Evolutionary conservation across 345 rosid genomes (phyloP).

Genomic region (Schrenkiella parvula): DNA sequence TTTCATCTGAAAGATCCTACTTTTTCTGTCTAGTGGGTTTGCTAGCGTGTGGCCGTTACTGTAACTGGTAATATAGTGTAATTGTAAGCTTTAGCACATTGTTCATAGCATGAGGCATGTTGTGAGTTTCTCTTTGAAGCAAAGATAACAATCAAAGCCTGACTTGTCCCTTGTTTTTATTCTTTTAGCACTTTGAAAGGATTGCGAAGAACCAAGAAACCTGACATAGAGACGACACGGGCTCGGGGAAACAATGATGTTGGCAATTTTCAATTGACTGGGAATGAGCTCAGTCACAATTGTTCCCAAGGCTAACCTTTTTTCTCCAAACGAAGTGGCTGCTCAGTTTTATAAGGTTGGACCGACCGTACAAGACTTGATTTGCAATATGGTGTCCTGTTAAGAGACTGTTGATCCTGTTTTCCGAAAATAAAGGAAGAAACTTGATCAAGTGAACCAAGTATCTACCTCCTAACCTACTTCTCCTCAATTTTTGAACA

Average conservation of each 20-base stretch:
- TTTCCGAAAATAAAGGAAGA: slow-evolving; percentile 1
- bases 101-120: not conserved
- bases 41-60: not conserved
- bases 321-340: not conserved
- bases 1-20: not conserved
- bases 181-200: not conserved
- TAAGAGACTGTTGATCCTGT: not conserved
- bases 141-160: not conserved
- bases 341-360: not conserved
- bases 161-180: not conserved
- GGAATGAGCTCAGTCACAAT: not conserved
- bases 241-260: not conserved
- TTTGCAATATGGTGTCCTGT: not conserved
- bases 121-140: not conserved
- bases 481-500: not conserved
- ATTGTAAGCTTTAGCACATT: not conserved
- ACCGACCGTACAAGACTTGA: not conserved
- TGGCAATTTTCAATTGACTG: slow-evolving; percentile 1
- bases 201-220: not conserved
- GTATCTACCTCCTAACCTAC: slow-evolving; percentile 25
- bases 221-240: not conserved
- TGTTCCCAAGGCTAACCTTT: not conserved
- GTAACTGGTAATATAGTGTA: not conserved
- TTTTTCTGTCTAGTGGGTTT: not conserved
- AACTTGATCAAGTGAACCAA: slow-evolving; percentile 20